Base-by-base conservation (phyloP, 2,329 filamentous ascomycete genomes). In the Stagonosporopsis chrysanthemi region DNA sequence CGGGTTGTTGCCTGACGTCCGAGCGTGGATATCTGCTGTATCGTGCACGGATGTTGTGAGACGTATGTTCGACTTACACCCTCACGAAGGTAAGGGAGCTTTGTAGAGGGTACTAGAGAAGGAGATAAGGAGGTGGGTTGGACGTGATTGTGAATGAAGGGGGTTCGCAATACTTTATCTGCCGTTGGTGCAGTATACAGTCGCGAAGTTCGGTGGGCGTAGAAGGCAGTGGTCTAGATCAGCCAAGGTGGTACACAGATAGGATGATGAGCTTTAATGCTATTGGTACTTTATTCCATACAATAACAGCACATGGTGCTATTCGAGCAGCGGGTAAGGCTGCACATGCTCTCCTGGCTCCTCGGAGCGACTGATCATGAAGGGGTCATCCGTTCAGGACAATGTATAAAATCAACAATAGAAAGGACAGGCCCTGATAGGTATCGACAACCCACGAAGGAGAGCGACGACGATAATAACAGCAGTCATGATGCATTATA, bases 361-460 rank as follows among this genome's bases (percentile, higher is more conserved):
- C 15, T 3, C 14, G 14, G 7, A 31, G 8, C 22, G 19, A 36
- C 6, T 38, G 7, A 35, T 31, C 26, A 41, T 14, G 28, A 43
- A 2, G 17, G 7, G 19, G 15, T 5, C 22, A 6, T 28, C 2
- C 12, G 33, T 22, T 1, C 2, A 23, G 12, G 17, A 28, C 14
- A 19, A 43, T 38, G 15, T 29, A 4, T 29, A 22, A 9, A 35
- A 35, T 29, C 8, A 14, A 28, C 4, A 29, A 19, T 19, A 19
- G n/a, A 57, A 65, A 64, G 28, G 64, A 66, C 50, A 59, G 62
- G 60, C 62, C 64, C 62, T 66, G 62, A 47, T 62, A 50, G 49
- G 38, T 52, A 46, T 60, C 55, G n/a, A 42, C 44, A 29, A 14
- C 31, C 49, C 22, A 4, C 3, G 3, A 35, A 45, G 26, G 38